A percentile compares a stretch with the other conserved stretches of the same genome.
These are phyloP conservation scores for Kluyveromyces aestuarii DNA, from an alignment of 805 yeast genomes.

Conservation along the genomic window DNA sequence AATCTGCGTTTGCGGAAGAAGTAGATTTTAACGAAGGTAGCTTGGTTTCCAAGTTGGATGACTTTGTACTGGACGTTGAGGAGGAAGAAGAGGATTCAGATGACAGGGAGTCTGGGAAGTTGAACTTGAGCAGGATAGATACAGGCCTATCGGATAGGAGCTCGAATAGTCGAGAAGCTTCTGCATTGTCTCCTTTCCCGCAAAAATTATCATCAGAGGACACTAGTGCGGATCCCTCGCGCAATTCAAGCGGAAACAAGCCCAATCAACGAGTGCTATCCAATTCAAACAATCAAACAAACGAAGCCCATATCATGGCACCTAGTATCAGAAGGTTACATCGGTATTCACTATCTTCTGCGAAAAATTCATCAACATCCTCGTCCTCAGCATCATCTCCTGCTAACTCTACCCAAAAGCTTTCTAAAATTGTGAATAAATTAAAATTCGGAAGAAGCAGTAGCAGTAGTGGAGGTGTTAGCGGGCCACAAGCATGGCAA, in stretches of 20 bases:
- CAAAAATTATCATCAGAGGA: neutral
- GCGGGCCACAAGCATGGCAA: constrained; percentile 3
- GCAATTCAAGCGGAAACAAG: neutral
- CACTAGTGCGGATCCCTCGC: neutral
- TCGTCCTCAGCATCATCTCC: constrained; percentile 3
- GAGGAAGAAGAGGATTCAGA: constrained; percentile 1
- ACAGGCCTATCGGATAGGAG: neutral
- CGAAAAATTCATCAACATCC: constrained; percentile 2
- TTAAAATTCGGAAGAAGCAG: constrained; percentile 9
- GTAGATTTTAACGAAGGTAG: neutral
- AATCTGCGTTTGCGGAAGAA: neutral
- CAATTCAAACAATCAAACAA: neutral
- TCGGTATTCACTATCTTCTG: neutral
- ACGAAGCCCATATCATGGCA: neutral
- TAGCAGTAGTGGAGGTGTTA: constrained; percentile 6
- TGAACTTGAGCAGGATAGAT: neutral
- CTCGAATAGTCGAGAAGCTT: neutral
- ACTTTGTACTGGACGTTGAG: neutral
- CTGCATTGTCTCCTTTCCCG: neutral
- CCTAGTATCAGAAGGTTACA: neutral
- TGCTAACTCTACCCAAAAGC: constrained; percentile 7
- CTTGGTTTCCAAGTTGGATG: neutral
- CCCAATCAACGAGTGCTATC: neutral
- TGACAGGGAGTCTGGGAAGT: neutral
- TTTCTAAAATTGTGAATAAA: constrained; percentile 7